Evolutionary conservation across 2,329 filamentous ascomycete species (phyloP), one percentile per base, ranked within the genome.

Genomic region (Clonostachys byssicola): DNA sequence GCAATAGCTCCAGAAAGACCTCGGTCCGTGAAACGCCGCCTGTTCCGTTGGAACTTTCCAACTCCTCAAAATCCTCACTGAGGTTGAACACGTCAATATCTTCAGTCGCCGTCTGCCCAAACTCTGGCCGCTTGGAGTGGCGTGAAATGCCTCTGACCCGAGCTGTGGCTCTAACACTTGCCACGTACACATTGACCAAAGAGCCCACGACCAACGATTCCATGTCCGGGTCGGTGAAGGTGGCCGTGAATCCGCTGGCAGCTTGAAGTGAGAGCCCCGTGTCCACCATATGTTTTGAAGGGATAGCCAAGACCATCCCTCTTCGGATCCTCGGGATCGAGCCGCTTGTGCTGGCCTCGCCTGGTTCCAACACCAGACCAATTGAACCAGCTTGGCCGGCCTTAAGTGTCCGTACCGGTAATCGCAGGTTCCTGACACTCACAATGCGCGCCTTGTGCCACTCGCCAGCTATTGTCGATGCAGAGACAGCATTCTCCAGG

Each of bases 351-450:
- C 12, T 7, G 6, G 12, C 33, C 18, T 42, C 33, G n/a, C 43
- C 40, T 7, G 44, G 39, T 34, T 78, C 71, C n/a, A 86, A 76
- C 4, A 86, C 77, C 44, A 97, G 73, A 0, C 92, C 92, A 46
- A 99, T 79, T 0, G 92, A 96, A 1, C 92, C 94, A 6, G 92
- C 91, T 66, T 99, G 92, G 10, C 89, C 90, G 14, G 85, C 77
- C 44, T 85, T 77, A 8, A 97, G 75, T 1, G 78, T 81, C 42
- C 83, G 81, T 1, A 96, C 91, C 0, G 92, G 89, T 4, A 96
- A 73, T 6, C 92, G 83, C 9, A 99, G 73, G 56, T 96, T 95
- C 18, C 92, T 86, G 40, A 96, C 85, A 56, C 92, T 97, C 41
- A 89, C 85, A 46, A 97, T 83, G 40, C 80, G 84, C 6, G 92